phyloP scores from a whole-genome alignment of 2,329 filamentous ascomycete genomes.

The Cordyceps fumosorosea region DNA sequence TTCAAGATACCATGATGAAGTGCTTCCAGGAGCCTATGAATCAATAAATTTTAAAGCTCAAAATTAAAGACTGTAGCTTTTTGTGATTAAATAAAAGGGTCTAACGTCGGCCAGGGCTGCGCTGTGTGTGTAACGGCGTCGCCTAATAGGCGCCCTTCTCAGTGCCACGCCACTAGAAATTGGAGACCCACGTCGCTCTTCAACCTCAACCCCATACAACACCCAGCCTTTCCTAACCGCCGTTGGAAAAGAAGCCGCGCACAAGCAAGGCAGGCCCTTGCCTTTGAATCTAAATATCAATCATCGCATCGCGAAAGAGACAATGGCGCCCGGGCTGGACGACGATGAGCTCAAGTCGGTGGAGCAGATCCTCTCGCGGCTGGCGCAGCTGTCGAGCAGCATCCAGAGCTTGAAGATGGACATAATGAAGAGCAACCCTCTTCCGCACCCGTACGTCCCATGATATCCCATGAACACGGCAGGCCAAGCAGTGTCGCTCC shows the following conservation, averaged over 20 bases:
- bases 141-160: background rate
- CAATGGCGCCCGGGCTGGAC: constrained; percentile 42
- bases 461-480: background rate
- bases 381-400: constrained; percentile 62
- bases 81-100: no score
- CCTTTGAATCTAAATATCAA: background rate
- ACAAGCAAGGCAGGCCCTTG: background rate
- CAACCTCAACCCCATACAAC: background rate
- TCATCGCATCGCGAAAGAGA: background rate
- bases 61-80: background rate
- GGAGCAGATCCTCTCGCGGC: constrained; percentile 62
- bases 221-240: background rate
- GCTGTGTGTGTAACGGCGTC: background rate
- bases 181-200: background rate
- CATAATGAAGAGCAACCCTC: constrained; percentile 54
- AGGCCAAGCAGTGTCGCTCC: no score
- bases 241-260: background rate
- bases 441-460: constrained; percentile 56
- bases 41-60: background rate
- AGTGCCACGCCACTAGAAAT: background rate
- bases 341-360: constrained; percentile 60
- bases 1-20: constrained; percentile 10
- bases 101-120: no score
- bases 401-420: constrained; percentile 58
- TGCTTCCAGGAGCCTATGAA: constrained; percentile 1